Percentiles rank a stretch among this genome's conserved stretches.
phyloP scores from a whole-genome alignment of 176 grass and related monocot species.

The Urochloa ruziziensis region DNA sequence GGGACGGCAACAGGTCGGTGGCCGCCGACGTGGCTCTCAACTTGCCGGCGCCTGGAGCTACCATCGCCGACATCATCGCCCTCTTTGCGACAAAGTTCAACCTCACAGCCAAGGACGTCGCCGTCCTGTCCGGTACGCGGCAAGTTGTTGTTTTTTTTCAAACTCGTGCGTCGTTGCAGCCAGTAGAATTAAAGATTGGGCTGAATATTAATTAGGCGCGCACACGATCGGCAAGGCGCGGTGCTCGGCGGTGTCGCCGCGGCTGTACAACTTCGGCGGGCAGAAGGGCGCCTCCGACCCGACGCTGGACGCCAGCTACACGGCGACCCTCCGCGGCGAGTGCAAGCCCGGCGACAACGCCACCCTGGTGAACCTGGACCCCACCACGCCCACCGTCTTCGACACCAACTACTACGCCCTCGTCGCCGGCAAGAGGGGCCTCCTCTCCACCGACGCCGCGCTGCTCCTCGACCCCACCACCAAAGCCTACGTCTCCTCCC shows the following conservation, averaged over 20 bases:
- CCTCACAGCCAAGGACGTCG: conserved; percentile 64
- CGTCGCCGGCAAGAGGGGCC: conserved; percentile 21
- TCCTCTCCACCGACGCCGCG: conserved; percentile 44
- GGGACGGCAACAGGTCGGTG: conserved; percentile 50
- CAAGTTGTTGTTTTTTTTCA: no score
- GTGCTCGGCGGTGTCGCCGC: conserved; percentile 44
- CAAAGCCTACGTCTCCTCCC: conserved; percentile 37
- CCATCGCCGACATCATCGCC: conserved; percentile 36
- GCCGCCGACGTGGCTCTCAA: conserved; percentile 40
- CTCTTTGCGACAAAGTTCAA: conserved; percentile 47
- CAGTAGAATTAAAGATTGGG: no score
- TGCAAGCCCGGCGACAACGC: conserved; percentile 29
- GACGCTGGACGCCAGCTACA: conserved; percentile 41
- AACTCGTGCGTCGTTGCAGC: no score
- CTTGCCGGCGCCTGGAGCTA: conserved; percentile 43
- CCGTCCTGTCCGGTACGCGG: conserved; percentile 43
- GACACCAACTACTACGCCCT: conserved; percentile 44
- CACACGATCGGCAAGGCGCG: conserved; percentile 49
- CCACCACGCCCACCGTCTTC: conserved; percentile 16
- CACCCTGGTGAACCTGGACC: conserved; percentile 36
- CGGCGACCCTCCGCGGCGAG: not conserved
- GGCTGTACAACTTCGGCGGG: conserved; percentile 46
- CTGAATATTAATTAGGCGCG: conserved; percentile 12
- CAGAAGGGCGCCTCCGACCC: conserved; percentile 17
- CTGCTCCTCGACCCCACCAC: conserved; percentile 32